Evolutionary conservation across 163 green algal genomes (phyloP), one percentile per base, ranked within the genome.

Genomic region (Volvox carteri): DNA sequence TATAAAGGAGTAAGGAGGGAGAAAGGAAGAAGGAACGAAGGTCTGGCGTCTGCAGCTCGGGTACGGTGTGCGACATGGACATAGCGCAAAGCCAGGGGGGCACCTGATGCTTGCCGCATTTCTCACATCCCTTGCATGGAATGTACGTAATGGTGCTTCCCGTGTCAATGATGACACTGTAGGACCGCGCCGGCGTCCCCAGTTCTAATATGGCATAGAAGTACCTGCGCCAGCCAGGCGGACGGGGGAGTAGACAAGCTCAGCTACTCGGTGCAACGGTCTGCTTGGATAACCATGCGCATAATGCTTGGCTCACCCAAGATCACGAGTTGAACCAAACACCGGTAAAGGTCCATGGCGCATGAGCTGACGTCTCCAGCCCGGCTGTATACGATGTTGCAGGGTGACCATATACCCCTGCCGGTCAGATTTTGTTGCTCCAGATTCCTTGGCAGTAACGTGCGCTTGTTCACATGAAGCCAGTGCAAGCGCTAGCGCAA

Each of bases 61-160:
- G n/a, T n/a, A n/a, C n/a, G n/a, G n/a, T n/a, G n/a, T n/a, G n/a
- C n/a, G n/a, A n/a, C n/a, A n/a, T n/a, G n/a, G n/a, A n/a, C n/a
- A n/a, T n/a, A n/a, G n/a, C n/a, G n/a, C n/a, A n/a, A n/a, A n/a
- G n/a, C n/a, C n/a, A n/a, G n/a, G n/a, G n/a, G n/a, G n/a, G 75
- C 42, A 93, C 93, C 90, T 94, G 90, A 77, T 97, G 95, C 73
- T 95, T 93, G 4, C 96, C 96, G 85, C 96, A 98, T 18, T 93
- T 72, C 16, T 42, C 68, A 68, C 97, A 99, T 21, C 80, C 90
- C 11, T 92, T 79, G 88, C 97, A 99, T 0, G 96, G 96, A 11
- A 99, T 94, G 89, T 99, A 99, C 0, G 96, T 98, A 48, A 99
- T 97, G 2, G 96, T 99, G 91, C 93, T 97, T 48, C 97, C 97